Evolutionary conservation across 148 eudicot genomes (phyloP).

Genomic region (Rhododendron henanense): DNA sequence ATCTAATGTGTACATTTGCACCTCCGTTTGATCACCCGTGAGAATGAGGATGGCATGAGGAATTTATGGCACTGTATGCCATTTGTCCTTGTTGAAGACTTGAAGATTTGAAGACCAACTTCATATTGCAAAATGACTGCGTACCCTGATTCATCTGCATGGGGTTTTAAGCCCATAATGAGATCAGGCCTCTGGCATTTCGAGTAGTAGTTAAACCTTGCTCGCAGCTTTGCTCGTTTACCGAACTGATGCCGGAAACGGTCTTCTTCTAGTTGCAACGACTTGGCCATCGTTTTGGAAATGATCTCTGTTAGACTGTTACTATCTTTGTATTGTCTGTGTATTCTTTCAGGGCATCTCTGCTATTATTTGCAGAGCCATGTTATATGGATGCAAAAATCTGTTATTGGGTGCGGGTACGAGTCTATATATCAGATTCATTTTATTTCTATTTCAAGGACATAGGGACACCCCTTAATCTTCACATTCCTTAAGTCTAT

Average conservation of each 20-base stretch:
- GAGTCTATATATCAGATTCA: too few species aligned
- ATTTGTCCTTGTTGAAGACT: conserved; percentile 24
- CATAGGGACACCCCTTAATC: too few species aligned
- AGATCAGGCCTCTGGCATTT: conserved; percentile 40
- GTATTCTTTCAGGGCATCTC: conserved; percentile 30
- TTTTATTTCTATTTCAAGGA: too few species aligned
- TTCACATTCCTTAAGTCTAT: too few species aligned
- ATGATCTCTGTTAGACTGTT: conserved; percentile 8
- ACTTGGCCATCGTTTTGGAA: conserved; percentile 38
- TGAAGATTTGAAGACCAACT: conserved; percentile 26
- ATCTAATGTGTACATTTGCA: background rate
- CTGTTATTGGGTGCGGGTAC: too few species aligned
- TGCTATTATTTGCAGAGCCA: conserved; percentile 7
- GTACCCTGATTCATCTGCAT: conserved; percentile 42
- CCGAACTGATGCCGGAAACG: conserved; percentile 44
- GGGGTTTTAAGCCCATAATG: conserved; percentile 46
- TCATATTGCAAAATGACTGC: conserved; percentile 37
- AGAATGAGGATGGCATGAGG: conserved; percentile 31
- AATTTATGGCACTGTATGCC: conserved; percentile 36
- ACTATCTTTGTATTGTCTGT: conserved; percentile 21
- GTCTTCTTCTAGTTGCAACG: conserved; percentile 33
- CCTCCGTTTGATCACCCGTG: conserved; percentile 49
- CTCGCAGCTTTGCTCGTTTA: conserved; percentile 20
- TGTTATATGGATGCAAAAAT: too few species aligned
- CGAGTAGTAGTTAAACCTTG: conserved; percentile 44